Percentiles rank a stretch among this genome's conserved stretches.
Conservation (phyloP, 2,329 filamentous ascomycete species). For the Elsinoe australis region DNA sequence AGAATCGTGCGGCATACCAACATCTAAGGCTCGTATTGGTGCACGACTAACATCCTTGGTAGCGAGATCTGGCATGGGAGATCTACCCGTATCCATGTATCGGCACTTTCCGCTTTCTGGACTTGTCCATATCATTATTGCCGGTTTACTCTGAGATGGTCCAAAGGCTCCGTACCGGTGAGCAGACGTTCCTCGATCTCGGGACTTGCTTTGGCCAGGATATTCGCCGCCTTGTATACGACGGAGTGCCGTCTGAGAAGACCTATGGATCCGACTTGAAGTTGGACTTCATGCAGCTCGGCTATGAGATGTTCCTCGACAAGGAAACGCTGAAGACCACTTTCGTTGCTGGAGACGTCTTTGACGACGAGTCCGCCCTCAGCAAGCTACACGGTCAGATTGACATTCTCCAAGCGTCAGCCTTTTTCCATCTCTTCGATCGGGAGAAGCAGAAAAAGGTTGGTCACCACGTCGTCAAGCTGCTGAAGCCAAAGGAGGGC, state of each 20-base stretch:
- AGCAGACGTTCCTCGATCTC: slow-evolving; percentile 34
- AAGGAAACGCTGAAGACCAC: slow-evolving; percentile 26
- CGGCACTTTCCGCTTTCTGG: slow-evolving; percentile 22
- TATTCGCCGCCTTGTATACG: slow-evolving; percentile 32
- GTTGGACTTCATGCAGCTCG: slow-evolving; percentile 31
- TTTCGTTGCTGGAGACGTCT: slow-evolving; percentile 32
- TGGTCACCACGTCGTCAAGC: slow-evolving; percentile 28
- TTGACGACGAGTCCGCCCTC: slow-evolving; percentile 27
- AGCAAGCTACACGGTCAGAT: slow-evolving; percentile 33
- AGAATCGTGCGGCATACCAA: slow-evolving; percentile 25
- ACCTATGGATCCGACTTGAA: slow-evolving; percentile 31
- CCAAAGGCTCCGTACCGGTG: slow-evolving; percentile 23
- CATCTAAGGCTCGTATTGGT: neutral
- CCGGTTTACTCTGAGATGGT: slow-evolving; percentile 26
- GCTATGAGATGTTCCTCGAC: slow-evolving; percentile 35
- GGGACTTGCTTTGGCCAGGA: slow-evolving; percentile 38
- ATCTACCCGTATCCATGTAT: slow-evolving; percentile 23
- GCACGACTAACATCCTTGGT: too few relatives aligned
- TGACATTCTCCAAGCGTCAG: slow-evolving; percentile 36
- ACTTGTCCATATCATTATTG: slow-evolving; percentile 23
- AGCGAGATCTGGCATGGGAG: slow-evolving; percentile 24
- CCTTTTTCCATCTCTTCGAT: slow-evolving; percentile 41
- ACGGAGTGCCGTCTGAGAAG: slow-evolving; percentile 30
- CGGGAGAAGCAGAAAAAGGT: slow-evolving; percentile 34
- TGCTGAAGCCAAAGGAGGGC: slow-evolving; percentile 31